These are phyloP conservation scores for Gentiana dahurica DNA, from an alignment of 257 asterid species.

Conservation along the genomic window DNA sequence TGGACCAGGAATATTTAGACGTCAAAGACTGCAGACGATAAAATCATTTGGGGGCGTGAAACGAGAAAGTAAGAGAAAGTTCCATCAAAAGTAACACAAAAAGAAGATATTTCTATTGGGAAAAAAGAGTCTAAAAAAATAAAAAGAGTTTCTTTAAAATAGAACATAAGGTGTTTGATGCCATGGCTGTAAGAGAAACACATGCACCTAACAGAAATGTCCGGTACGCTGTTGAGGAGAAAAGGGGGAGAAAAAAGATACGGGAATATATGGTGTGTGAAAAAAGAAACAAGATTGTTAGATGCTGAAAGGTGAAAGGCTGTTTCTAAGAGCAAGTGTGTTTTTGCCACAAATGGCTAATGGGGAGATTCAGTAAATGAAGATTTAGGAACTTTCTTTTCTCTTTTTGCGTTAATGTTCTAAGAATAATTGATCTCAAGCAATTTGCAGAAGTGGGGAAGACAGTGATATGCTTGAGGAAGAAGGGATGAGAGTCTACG, in stretches of 20 bases:
- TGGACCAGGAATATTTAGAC: no score
- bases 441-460: conserved; percentile 3
- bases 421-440: not conserved
- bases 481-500: not conserved
- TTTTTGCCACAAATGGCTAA: not conserved
- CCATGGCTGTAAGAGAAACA: not conserved
- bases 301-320: not conserved
- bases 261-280: no score
- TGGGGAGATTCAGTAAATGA: not conserved
- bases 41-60: no score
- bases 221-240: not conserved
- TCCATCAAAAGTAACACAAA: conserved; percentile 12
- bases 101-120: conserved; percentile 17
- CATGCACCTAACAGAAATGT: not conserved
- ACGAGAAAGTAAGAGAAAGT: conserved; percentile 13
- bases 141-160: conserved; percentile 3
- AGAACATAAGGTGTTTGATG: no score
- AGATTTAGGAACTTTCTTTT: not conserved
- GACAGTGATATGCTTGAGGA: not conserved
- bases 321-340: not conserved
- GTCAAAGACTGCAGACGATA: no score
- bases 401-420: no score
- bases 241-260: not conserved
- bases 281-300: no score
- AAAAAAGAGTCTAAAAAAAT: conserved; percentile 7